These are phyloP conservation scores for Debaryomycetaceae sp. DNA, from an alignment of 1,139 yeast species.

Conservation along the genomic window DNA sequence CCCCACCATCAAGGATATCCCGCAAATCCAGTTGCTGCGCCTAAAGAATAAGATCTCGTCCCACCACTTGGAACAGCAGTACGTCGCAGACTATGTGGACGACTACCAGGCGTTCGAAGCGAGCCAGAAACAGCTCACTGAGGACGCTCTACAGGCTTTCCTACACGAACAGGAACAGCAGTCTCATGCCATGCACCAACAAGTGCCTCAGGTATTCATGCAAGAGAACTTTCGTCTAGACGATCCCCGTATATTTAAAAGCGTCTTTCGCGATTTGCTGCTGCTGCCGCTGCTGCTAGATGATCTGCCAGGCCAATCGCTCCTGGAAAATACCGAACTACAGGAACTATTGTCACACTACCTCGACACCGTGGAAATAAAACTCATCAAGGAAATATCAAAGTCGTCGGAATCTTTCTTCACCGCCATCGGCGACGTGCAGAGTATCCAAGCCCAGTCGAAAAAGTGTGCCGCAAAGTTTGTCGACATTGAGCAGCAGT, in stretches of 20 bases:
- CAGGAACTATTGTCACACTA: conserved; percentile 78
- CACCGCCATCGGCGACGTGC: conserved; percentile 69
- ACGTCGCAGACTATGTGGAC: conserved; percentile 28
- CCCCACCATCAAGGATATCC: conserved; percentile 78
- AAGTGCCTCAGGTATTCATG: conserved; percentile 61
- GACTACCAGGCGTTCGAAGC: conserved; percentile 50
- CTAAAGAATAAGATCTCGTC: conserved; percentile 39
- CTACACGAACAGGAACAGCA: conserved; percentile 12
- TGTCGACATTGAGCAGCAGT: conserved; percentile 28
- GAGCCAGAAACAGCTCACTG: conserved; percentile 37
- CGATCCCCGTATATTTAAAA: conserved; percentile 74
- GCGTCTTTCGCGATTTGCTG: conserved; percentile 50
- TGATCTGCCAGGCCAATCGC: conserved; percentile 5
- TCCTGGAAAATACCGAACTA: conserved; percentile 39
- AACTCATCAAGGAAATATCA: conserved; percentile 73
- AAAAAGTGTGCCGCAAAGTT: conserved; percentile 39
- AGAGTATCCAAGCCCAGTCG: conserved; percentile 50
- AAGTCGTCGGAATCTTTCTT: conserved; percentile 78
- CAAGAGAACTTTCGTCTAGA: conserved; percentile 67
- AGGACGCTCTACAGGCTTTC: conserved; percentile 36
- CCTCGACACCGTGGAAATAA: conserved; percentile 75
- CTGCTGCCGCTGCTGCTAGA: conserved; percentile 18
- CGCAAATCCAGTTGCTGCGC: conserved; percentile 64
- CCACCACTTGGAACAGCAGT: conserved; percentile 33
- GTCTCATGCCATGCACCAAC: conserved; percentile 9